These are phyloP conservation scores for Vicia sativa DNA, from an alignment of 306 rosid genomes.

Conservation along the genomic window DNA sequence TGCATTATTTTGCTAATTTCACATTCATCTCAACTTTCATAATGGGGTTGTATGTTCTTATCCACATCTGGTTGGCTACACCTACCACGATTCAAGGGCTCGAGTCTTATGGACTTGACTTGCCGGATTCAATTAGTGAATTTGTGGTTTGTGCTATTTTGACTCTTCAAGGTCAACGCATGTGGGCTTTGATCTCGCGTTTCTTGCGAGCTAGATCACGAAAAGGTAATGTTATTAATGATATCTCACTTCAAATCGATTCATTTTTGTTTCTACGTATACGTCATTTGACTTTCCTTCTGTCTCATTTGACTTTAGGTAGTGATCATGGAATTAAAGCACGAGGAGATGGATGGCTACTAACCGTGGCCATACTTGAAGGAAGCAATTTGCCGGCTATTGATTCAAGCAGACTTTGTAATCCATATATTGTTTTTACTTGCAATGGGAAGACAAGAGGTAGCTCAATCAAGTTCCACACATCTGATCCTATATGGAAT, in stretches of 20 bases:
- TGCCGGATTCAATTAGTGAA: constrained; percentile 94
- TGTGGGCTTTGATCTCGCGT: constrained; percentile 68
- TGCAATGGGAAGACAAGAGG: constrained; percentile 93
- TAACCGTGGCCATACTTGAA: constrained; percentile 92
- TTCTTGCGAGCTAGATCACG: constrained; percentile 81
- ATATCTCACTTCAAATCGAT: constrained; percentile 26
- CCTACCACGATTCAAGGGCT: constrained; percentile 75
- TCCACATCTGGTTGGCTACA: constrained; percentile 68
- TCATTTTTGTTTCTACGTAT: constrained; percentile 21
- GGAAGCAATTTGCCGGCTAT: constrained; percentile 78
- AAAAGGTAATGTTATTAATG: constrained; percentile 55
- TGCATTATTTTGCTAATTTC: constrained; percentile 80
- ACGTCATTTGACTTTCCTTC: constrained; percentile 12
- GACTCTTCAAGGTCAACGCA: constrained; percentile 78
- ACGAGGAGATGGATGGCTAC: constrained; percentile 96
- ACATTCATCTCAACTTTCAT: constrained; percentile 54
- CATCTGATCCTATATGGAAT: constrained; percentile 85
- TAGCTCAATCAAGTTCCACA: constrained; percentile 92
- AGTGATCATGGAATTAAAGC: constrained; percentile 96
- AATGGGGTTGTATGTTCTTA: constrained; percentile 64
- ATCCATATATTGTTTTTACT: constrained; percentile 85
- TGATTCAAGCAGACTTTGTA: constrained; percentile 67
- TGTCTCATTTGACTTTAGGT: constrained; percentile 50
- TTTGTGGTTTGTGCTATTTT: constrained; percentile 60
- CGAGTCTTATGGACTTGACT: constrained; percentile 87